phyloP scores from a whole-genome alignment of 2,329 filamentous ascomycete species.

The Claviceps spartinae region DNA sequence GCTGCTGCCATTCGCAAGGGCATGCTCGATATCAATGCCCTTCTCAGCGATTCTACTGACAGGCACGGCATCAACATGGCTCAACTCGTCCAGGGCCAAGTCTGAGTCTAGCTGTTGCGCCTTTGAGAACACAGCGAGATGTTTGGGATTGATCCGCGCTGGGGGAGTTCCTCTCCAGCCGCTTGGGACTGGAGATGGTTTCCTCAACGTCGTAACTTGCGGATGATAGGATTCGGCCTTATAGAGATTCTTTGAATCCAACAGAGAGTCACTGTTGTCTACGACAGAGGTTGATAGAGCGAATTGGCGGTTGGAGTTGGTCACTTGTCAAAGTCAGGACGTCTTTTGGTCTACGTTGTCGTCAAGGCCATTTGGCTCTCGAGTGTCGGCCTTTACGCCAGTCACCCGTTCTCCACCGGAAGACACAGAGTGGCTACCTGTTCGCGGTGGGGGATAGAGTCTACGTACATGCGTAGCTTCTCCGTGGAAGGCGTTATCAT shows the following conservation, averaged over 20 bases:
- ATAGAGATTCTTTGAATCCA: background rate
- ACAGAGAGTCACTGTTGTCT: background rate
- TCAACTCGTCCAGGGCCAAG: conserved; percentile 46
- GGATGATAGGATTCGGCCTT: conserved; percentile 27
- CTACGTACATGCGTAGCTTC: background rate
- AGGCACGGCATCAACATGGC: conserved; percentile 46
- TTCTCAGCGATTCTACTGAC: conserved; percentile 40
- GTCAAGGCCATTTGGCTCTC: background rate
- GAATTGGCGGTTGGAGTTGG: background rate
- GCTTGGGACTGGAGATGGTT: conserved; percentile 28
- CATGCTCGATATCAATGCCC: conserved; percentile 42
- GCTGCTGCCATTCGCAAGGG: conserved; percentile 49
- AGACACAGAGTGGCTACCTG: background rate
- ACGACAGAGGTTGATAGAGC: background rate
- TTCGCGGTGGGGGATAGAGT: background rate
- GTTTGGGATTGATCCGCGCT: conserved; percentile 28
- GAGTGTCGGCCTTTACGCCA: background rate
- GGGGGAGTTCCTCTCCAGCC: conserved; percentile 25
- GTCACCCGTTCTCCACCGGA: background rate
- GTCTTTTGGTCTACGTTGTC: background rate
- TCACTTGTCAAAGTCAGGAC: background rate
- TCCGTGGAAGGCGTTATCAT: background rate
- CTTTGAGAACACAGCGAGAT: conserved; percentile 43
- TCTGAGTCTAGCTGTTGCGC: conserved; percentile 53
- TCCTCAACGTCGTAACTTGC: conserved; percentile 32